phyloP scores from a whole-genome alignment of 2,329 filamentous ascomycete genomes.

The Sclerotinia glacialis region DNA sequence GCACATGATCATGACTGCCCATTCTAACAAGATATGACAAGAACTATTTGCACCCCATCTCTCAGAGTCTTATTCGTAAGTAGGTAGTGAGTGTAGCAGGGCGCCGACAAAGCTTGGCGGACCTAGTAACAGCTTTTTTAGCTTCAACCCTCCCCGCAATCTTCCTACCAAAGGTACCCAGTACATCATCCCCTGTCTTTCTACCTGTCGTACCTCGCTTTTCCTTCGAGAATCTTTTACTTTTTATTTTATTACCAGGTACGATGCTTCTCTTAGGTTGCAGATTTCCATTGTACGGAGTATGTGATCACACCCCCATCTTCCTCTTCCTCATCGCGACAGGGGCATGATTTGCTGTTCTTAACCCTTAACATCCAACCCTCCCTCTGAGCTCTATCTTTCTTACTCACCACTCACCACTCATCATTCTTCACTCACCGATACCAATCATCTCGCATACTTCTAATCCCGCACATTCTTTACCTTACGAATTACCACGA shows the following conservation, averaged over 20 bases:
- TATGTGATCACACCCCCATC: slow-evolving; percentile 19
- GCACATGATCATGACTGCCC: neutral
- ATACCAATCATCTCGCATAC: slow-evolving; percentile 5
- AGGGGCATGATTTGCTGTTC: slow-evolving; percentile 5
- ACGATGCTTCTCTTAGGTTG: neutral
- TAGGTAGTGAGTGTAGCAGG: neutral
- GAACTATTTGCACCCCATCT: neutral
- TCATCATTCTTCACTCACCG: too few relatives aligned
- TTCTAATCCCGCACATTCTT: slow-evolving; percentile 2
- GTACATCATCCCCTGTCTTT: neutral
- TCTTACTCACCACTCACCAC: slow-evolving; percentile 9
- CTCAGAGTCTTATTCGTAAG: too few relatives aligned
- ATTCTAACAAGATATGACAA: neutral
- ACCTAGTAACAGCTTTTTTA: neutral
- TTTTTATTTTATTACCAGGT: slow-evolving; percentile 11
- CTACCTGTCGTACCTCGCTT: slow-evolving; percentile 3
- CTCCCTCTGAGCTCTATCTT: neutral
- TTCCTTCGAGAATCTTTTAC: slow-evolving; percentile 16
- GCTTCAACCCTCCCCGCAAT: slow-evolving; percentile 22
- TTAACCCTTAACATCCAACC: slow-evolving; percentile 3
- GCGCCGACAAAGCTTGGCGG: slow-evolving; percentile 7
- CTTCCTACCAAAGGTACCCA: slow-evolving; percentile 5
- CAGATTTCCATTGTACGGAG: neutral
- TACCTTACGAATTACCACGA: neutral
- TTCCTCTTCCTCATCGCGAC: slow-evolving; percentile 6